phyloP scores from a whole-genome alignment of 2,329 filamentous ascomycete genomes.

The Colletotrichum acutatum region DNA sequence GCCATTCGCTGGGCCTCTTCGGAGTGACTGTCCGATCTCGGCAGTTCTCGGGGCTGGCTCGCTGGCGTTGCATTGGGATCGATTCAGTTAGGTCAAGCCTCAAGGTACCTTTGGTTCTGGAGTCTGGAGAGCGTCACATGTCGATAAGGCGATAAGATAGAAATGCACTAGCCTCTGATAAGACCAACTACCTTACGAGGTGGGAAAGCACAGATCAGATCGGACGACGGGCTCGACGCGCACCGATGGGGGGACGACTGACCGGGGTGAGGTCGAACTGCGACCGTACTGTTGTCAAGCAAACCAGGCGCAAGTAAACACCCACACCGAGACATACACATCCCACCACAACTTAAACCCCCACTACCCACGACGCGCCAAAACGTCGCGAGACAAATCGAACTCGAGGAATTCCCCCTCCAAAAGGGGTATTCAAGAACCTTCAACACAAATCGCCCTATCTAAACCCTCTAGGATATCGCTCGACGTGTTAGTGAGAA shows the following conservation, averaged over 20 bases:
- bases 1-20: not conserved
- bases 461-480: not conserved
- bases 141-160: not conserved
- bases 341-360: not conserved
- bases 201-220: not conserved
- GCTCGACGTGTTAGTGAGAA: not conserved
- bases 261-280: too few species aligned
- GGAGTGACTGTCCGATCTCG: slow-evolving; percentile 20
- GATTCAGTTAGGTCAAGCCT: too few species aligned
- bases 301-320: not conserved
- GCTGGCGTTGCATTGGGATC: not conserved
- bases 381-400: not conserved
- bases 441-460: not conserved
- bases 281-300: not conserved
- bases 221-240: slow-evolving; percentile 1
- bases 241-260: not conserved
- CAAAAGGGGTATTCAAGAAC: not conserved
- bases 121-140: not conserved
- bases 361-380: too few species aligned
- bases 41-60: slow-evolving; percentile 7
- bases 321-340: not conserved
- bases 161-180: not conserved
- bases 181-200: not conserved
- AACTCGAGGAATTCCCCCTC: not conserved
- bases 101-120: too few species aligned